These are phyloP conservation scores for Vararia minispora DNA, from an alignment of 768 basidiomycete genomes.

Conservation along the genomic window DNA sequence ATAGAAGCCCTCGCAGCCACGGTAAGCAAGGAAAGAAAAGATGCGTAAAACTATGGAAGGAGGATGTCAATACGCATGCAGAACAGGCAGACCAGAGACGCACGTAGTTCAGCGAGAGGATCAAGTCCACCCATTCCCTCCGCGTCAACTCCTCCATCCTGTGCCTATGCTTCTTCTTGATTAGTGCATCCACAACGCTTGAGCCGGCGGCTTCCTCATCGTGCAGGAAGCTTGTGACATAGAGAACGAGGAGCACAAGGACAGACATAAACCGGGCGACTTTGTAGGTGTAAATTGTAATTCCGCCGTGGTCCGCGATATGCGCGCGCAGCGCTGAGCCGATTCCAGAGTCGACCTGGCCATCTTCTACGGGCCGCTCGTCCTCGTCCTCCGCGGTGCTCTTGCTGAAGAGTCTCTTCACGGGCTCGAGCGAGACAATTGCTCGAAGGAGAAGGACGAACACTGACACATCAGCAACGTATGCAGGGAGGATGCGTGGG, in stretches of 20 bases:
- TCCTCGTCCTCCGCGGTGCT: background rate
- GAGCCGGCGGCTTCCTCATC: slow-evolving; percentile 17
- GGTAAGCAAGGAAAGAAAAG: slow-evolving; percentile 14
- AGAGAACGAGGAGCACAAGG: slow-evolving; percentile 37
- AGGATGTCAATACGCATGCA: background rate
- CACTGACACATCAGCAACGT: slow-evolving; percentile 4
- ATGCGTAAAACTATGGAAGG: slow-evolving; percentile 12
- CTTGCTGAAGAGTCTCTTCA: background rate
- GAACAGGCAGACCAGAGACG: slow-evolving; percentile 4
- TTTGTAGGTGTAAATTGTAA: slow-evolving; percentile 35
- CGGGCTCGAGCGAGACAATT: background rate
- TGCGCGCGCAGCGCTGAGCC: slow-evolving; percentile 19
- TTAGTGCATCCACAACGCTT: background rate
- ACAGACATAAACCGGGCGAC: slow-evolving; percentile 33
- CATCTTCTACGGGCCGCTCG: background rate
- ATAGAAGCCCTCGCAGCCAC: slow-evolving; percentile 4
- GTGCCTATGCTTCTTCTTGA: slow-evolving; percentile 20
- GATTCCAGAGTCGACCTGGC: slow-evolving; percentile 1
- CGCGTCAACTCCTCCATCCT: background rate
- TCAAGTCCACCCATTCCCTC: slow-evolving; percentile 9
- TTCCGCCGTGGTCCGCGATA: slow-evolving; percentile 33
- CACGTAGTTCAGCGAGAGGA: slow-evolving; percentile 24
- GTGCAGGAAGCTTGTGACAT: slow-evolving; percentile 30
- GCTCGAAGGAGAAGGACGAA: slow-evolving; percentile 2
- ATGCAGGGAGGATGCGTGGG: slow-evolving; percentile 8